phyloP scores from a whole-genome alignment of 768 basidiomycete genomes.

The Amanita exitialis region DNA sequence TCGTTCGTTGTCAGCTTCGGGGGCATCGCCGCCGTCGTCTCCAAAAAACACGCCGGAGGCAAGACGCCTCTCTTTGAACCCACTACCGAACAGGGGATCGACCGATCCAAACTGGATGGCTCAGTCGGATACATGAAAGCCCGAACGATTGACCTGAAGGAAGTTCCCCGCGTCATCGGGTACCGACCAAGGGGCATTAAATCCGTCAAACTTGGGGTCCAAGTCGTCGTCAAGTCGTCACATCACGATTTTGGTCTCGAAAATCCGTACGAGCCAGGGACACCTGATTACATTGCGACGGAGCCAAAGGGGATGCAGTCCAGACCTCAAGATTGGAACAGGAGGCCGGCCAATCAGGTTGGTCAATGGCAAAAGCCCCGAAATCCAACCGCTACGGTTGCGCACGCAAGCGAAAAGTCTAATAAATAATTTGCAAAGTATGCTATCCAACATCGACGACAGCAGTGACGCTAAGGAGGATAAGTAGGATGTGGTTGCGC shows the following conservation, averaged over 20 bases:
- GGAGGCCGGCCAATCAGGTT: no score
- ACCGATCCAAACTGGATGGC: slow-evolving; percentile 9
- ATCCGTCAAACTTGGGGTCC: slow-evolving; percentile 21
- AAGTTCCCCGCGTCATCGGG: slow-evolving; percentile 38
- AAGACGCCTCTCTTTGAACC: slow-evolving; percentile 19
- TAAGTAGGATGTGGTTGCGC: no score
- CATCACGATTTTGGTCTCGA: slow-evolving; percentile 19
- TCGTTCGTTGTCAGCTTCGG: slow-evolving; percentile 30
- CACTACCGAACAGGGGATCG: slow-evolving; percentile 19
- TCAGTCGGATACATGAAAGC: slow-evolving; percentile 23
- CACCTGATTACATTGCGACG: slow-evolving; percentile 30
- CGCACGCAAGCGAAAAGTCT: no score
- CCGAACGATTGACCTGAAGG: slow-evolving; percentile 16
- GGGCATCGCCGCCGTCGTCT: slow-evolving; percentile 26
- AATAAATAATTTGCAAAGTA: no score
- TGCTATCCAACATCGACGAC: no score
- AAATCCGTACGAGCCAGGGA: slow-evolving; percentile 42
- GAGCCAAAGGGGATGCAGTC: not conserved
- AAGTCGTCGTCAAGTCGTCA: slow-evolving; percentile 16
- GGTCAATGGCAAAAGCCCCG: no score
- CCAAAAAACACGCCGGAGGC: slow-evolving; percentile 6
- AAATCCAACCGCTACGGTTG: no score
- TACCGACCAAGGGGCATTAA: slow-evolving; percentile 25
- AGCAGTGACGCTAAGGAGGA: no score
- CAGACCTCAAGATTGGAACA: no score